phyloP scores from a whole-genome alignment of 305 asterid species.

The Fraxinus baroniana region DNA sequence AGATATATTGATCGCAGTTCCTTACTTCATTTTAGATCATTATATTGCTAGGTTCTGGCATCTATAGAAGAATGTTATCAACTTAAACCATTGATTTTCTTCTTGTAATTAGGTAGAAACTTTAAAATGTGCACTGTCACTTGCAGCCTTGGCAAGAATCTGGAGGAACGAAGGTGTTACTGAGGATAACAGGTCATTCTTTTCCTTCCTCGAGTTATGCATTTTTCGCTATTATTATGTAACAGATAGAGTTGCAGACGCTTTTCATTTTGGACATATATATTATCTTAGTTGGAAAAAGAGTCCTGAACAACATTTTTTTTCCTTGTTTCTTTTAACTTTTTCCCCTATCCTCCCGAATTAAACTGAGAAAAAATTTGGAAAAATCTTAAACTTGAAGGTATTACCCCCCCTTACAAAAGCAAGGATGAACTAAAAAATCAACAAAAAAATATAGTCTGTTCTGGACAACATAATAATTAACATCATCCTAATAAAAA shows the following conservation, averaged over 20 bases:
- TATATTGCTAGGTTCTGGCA: constrained; percentile 5
- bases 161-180: constrained; percentile 90
- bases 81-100: constrained; percentile 12
- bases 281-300: constrained; percentile 5
- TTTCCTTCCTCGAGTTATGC: neutral
- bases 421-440: neutral
- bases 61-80: constrained; percentile 25
- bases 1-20: neutral
- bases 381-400: neutral
- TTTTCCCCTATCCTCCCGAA: neutral
- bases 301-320: neutral
- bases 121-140: constrained; percentile 84
- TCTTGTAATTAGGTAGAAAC: constrained; percentile 74
- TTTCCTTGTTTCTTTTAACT: neutral
- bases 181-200: constrained; percentile 77
- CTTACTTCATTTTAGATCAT: constrained; percentile 10
- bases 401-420: neutral
- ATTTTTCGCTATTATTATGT: constrained; percentile 12
- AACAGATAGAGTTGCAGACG: neutral
- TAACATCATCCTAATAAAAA: neutral
- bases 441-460: neutral
- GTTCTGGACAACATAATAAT: neutral
- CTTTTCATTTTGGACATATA: constrained; percentile 7
- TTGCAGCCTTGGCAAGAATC: constrained; percentile 78
- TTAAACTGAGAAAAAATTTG: neutral